A percentile compares a stretch with the other conserved stretches of the same genome.
Conservation (phyloP, 129 eudicot genomes). For the Flaveria sonorensis region DNA sequence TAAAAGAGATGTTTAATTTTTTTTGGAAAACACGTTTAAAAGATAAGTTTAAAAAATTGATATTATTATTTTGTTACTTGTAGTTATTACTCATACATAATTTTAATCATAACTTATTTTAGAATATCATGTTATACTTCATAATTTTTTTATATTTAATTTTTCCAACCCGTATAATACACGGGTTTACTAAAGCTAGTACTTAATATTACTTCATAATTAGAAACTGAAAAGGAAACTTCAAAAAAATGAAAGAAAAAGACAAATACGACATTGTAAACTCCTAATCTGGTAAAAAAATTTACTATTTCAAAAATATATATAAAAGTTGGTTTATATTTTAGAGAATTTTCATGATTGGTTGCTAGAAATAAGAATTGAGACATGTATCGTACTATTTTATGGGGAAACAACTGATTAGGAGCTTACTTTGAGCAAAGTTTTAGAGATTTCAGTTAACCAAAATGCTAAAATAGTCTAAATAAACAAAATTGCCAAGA, state of each 20-base stretch:
- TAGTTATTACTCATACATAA: too few species aligned
- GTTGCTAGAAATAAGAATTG: background rate
- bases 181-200: too few species aligned
- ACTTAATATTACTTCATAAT: background rate
- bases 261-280: background rate
- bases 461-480: constrained; percentile 1
- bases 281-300: background rate
- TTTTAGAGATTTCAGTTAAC: background rate
- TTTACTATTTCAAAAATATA: background rate
- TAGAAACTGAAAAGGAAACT: background rate
- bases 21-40: too few species aligned
- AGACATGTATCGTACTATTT: background rate
- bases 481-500: background rate
- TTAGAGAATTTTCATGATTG: background rate
- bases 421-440: background rate
- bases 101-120: too few species aligned
- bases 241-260: background rate
- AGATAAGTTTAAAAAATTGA: too few species aligned
- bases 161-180: too few species aligned
- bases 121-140: too few species aligned
- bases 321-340: too few species aligned
- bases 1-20: too few species aligned
- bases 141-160: too few species aligned
- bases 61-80: too few species aligned
- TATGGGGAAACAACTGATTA: background rate